These are phyloP conservation scores for Metschnikowia lochheadii DNA, from an alignment of 805 yeast genomes.

Conservation along the genomic window DNA sequence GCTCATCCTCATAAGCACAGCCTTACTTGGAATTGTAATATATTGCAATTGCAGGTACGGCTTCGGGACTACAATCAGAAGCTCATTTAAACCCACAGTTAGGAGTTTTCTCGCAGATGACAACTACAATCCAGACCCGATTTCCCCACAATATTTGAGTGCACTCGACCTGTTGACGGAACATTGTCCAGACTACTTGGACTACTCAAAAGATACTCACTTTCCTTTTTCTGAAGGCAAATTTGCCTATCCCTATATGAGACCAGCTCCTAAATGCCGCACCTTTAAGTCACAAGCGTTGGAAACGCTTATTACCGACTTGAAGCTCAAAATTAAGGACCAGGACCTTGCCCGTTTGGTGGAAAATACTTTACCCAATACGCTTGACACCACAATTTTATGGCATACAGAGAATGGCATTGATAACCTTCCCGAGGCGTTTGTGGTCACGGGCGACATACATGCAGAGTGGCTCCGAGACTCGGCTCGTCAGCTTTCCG, in stretches of 20 bases:
- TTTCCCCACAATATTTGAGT: constrained; percentile 16
- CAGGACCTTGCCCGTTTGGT: constrained; percentile 69
- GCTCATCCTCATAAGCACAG: neutral
- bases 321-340: constrained; percentile 48
- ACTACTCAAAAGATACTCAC: constrained; percentile 53
- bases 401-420: constrained; percentile 47
- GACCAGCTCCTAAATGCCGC: constrained; percentile 70
- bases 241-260: constrained; percentile 59
- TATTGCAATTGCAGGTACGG: neutral
- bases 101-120: constrained; percentile 2
- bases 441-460: constrained; percentile 87
- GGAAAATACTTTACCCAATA: constrained; percentile 83
- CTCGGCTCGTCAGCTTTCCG: constrained; percentile 76
- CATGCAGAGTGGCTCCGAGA: constrained; percentile 93
- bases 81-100: neutral
- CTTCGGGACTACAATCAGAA: neutral
- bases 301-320: constrained; percentile 54
- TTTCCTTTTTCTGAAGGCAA: constrained; percentile 57
- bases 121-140: neutral
- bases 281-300: constrained; percentile 64
- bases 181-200: constrained; percentile 59
- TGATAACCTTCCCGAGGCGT: constrained; percentile 47
- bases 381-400: constrained; percentile 79
- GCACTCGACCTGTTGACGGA: constrained; percentile 17
- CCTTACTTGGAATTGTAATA: neutral